Conservation (phyloP, 208 protist species). For the Acanthamoeba divionensis region DNA sequence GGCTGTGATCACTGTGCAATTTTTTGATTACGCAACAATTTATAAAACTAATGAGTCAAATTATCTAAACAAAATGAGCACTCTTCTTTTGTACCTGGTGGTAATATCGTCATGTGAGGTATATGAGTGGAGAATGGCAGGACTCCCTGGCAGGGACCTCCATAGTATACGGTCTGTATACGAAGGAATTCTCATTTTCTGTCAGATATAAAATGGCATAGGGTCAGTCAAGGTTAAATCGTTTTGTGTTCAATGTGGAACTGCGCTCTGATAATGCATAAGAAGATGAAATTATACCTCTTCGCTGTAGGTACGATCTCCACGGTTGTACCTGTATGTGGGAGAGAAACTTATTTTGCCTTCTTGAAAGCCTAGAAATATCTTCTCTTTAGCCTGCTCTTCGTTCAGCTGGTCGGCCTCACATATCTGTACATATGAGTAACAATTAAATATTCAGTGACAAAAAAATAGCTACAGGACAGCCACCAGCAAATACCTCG, state of each 20-base stretch:
- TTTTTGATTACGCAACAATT: not conserved
- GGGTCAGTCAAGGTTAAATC: no score
- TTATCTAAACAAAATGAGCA: not conserved
- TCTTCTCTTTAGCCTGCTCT: not conserved
- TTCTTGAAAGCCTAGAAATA: slow-evolving; percentile 31
- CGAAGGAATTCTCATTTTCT: slow-evolving; percentile 19
- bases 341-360: not conserved
- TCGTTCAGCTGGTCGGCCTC: slow-evolving; percentile 16
- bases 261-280: not conserved
- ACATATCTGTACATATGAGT: not conserved
- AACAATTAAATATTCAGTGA: not conserved
- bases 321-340: slow-evolving; percentile 45
- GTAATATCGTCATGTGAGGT: not conserved
- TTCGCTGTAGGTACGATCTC: slow-evolving; percentile 23
- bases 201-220: not conserved
- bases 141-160: not conserved
- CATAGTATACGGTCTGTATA: slow-evolving; percentile 35
- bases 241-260: not conserved
- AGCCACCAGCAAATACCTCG: not conserved
- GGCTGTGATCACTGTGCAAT: not conserved
- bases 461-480: not conserved
- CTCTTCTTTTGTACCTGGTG: not conserved
- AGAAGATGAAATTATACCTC: not conserved
- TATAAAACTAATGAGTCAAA: not conserved
- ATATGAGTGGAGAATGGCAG: not conserved